Evolutionary conservation across 1,284 basidiomycete species (phyloP), one percentile per base, ranked within the genome.

Genomic region (Baeospora myosura): DNA sequence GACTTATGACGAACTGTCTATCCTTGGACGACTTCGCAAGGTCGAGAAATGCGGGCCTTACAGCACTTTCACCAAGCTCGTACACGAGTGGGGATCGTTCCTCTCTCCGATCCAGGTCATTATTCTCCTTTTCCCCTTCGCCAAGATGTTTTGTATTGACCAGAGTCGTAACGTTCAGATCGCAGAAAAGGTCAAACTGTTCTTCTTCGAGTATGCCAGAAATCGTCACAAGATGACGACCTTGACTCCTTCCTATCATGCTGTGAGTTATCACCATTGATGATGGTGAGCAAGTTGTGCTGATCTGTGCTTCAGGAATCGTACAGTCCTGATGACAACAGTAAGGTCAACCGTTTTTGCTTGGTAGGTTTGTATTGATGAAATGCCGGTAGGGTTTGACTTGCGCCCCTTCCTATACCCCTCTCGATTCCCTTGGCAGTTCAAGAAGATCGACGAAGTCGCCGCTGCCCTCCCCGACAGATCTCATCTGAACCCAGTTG

Each of bases 201-300:
- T 98, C 72, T 98, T 92, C 73, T 96, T 94, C 56, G 91, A 95
- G 60, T 84, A 99, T 54, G 95, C 95, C 0, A 75, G 94, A 45
- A 99, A 98, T 62, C 69, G 96, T 41, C 95, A 98, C 66, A 98
- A 98, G 77, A 98, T 98, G 95, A 98, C 96, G 6, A 98, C 94
- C 0, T 60, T 99, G 48, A 98, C 96, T 1, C 96, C 95, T 1
- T 78, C 89, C 2, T 98, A 98, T 53, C 96, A 98, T 62, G 94
- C 96, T 50, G 93, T 84, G 51, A 54, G 83, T 65, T 12, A 31
- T 40, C 31, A 35, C 16, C 41, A 16, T 26, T 10, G 28, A 41
- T 42, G 29, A 14, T 22, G 24, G 46, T n/a, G 38, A 42, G n/a
- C 47, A 23, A 16, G 34, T 46, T 46, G 34, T 39, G 37, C 26